Evolutionary conservation across 2,329 filamentous ascomycete species (phyloP), one percentile per base, ranked within the genome.

Genomic region (Colletotrichum lupini): DNA sequence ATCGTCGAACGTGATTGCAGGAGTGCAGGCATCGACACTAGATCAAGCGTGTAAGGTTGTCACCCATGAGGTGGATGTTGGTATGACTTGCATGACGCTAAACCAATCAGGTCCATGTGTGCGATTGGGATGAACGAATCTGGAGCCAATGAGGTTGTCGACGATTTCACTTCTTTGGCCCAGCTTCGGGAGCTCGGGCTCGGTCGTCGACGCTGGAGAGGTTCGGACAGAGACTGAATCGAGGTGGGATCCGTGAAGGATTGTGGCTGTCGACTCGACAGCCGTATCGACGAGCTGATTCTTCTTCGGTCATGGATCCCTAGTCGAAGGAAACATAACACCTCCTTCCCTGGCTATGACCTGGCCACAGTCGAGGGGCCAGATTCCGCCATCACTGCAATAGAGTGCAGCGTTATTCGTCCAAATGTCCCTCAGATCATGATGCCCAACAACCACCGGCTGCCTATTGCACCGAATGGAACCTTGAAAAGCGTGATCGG

Each of bases 1-100:
- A 69, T 72, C 28, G 14, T 53, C 11, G 42, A 59, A 11, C 53
- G 19, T 59, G 59, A 8, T 46, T 64, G 66, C 70, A 64, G 60
- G 28, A 53, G 53, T 42, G 42, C 28, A 53, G 65, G 24, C 32
- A 59, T 28, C 37, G 26, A 37, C 5, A 14, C 19, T 53, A 55
- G 28, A 46, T 8, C 22, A 30, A 24, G 46, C 16, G 26, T 32
- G 42, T 6, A 53, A 53, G 32, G 28, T 30, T 16, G 30, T 8
- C 12, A 52, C 49, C 49, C 30, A 58, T 24, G 9, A 58, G 8
- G 11, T 69, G 22, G 5, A 42, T 12, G 46, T 9, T 22, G n/a
- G 37, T 42, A 72, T 64, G 66, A 64, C 70, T 59, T 56, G 66
- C 66, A 72, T 68, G 30, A 69, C 11, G 7, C 30, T 5, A 16